Evolutionary conservation across 192 early-diverging fungal species (phyloP), one percentile per base, ranked within the genome.

Genomic region (Coemansia pectinata): DNA sequence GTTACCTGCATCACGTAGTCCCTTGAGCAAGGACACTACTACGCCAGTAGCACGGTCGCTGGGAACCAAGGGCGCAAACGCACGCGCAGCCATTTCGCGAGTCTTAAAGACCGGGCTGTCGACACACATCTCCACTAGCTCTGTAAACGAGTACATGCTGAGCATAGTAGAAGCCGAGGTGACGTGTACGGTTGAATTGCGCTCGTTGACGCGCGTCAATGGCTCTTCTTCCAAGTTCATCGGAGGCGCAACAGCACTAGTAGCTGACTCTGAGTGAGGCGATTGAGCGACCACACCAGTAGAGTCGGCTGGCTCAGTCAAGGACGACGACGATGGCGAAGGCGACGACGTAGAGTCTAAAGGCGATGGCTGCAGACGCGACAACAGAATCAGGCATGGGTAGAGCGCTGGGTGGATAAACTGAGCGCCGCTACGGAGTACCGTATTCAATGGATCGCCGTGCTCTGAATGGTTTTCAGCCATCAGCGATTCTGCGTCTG

Each of bases 351-450:
- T 9, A 0, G 67, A 40, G 21, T 91, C 88, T 11, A 87, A 60
- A 1, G 77, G 73, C 55, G 89, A 88, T 12, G 91, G 91, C 67
- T 91, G 91, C 60, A 94, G 74, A 42, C 94, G 82, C 21, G 95
- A 90, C 33, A 98, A 79, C 17, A 98, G 83, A 2, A 93, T 92
- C 68, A 98, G 77, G 44, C 96, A 90, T 17, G 96, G 95, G 84
- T 93, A 98, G 10, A 98, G 83, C 8, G 91, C 89, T 9, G 95
- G 95, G 72, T 96, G 93, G 36, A 96, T 88, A 48, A 85, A 84
- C 27, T 76, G 69, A 14, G 84, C 78, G 23, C 84, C 71, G 34
- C 66, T 75, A 39, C 74, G 69, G 61, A 81, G 52, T 1, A 71
- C 70, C 9, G 61, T 67, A 36, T 36, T 68, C 3, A 67, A 60